phyloP scores from a whole-genome alignment of 2,329 filamentous ascomycete species.

The Arthrobotrys musiformis region DNA sequence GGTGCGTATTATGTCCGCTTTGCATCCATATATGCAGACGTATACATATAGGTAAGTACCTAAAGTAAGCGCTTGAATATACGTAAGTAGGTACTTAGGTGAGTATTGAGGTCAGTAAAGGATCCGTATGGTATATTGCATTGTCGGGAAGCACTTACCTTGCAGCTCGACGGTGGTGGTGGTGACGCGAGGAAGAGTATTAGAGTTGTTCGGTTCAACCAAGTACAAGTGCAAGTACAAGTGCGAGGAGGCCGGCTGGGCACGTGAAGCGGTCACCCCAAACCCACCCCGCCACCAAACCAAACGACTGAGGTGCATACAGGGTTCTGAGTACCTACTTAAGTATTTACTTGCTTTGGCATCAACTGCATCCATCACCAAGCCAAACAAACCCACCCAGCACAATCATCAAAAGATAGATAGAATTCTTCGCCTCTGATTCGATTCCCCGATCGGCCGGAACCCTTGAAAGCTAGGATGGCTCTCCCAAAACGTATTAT shows the following conservation, averaged over 20 bases:
- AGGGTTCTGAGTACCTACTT: no score
- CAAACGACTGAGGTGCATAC: no score
- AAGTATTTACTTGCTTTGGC: no score
- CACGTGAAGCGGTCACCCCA: background rate
- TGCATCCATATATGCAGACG: background rate
- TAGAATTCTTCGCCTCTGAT: background rate
- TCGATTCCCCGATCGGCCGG: background rate
- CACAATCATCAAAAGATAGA: background rate
- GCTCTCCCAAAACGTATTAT: slow-evolving; percentile 95
- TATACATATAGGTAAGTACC: background rate
- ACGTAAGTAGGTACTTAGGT: no score
- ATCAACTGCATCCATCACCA: background rate
- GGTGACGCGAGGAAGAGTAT: no score
- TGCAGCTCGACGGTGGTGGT: no score
- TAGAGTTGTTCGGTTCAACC: background rate
- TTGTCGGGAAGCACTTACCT: no score
- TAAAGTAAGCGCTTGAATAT: no score
- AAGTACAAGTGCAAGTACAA: no score
- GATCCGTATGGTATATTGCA: no score
- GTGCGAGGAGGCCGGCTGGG: no score
- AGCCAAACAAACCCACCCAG: background rate
- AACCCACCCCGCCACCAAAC: background rate
- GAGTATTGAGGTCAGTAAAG: no score
- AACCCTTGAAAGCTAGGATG: slow-evolving; percentile 63
- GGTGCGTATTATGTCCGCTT: background rate